Percentiles rank a stretch among this genome's conserved stretches.
Evolutionary conservation across 148 eudicot genomes (phyloP).

Genomic region (Chenopodium berlandieri): DNA sequence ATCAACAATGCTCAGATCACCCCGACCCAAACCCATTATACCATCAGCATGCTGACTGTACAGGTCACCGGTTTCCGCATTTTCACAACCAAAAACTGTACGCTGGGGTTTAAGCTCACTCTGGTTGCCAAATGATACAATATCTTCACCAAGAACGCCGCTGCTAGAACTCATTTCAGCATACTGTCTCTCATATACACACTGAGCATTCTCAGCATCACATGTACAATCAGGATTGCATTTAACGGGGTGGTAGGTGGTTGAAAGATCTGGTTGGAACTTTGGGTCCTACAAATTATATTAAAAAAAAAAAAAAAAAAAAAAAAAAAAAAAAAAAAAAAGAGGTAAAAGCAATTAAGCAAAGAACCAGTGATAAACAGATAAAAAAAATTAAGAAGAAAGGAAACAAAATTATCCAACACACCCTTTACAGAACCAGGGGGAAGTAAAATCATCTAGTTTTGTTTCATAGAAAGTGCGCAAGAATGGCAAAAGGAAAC

Average conservation of each 20-base stretch:
- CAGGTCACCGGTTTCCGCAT: constrained; percentile 84
- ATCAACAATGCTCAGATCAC: constrained; percentile 89
- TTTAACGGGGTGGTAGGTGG: constrained; percentile 69
- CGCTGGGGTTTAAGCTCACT: constrained; percentile 84
- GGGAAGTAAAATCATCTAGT: neutral
- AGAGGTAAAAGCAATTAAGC: neutral
- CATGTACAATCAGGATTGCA: constrained; percentile 82
- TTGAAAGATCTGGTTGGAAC: constrained; percentile 77
- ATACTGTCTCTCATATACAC: constrained; percentile 81
- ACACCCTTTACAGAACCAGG: neutral
- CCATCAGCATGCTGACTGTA: constrained; percentile 96
- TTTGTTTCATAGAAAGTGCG: neutral
- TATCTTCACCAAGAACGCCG: constrained; percentile 87
- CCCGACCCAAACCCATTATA: constrained; percentile 93
- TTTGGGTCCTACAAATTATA: constrained; percentile 58
- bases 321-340: neutral
- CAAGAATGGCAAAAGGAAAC: neutral
- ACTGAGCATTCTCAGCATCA: constrained; percentile 51
- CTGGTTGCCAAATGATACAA: constrained; percentile 81
- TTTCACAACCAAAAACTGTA: constrained; percentile 91
- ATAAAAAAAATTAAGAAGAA: neutral
- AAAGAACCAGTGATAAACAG: neutral
- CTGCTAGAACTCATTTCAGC: constrained; percentile 99
- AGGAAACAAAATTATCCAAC: neutral
- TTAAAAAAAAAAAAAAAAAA: neutral